Percentiles rank a stretch among this genome's conserved stretches.
Evolutionary conservation across 2,329 filamentous ascomycete species (phyloP).

Genomic region (Graphilbum ipis-grandicollis): DNA sequence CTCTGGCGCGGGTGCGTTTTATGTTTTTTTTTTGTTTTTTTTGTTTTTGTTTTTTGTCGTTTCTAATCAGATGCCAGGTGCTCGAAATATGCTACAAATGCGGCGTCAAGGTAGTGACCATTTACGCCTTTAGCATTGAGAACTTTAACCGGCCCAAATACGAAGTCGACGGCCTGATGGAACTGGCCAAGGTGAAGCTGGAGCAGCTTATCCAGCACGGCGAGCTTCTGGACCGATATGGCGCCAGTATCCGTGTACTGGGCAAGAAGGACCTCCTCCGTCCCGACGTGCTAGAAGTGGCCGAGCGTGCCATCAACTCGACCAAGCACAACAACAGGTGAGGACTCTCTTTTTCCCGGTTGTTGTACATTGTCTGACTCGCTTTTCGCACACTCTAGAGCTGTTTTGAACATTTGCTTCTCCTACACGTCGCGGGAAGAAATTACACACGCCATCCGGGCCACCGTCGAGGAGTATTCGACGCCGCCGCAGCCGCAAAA

Average conservation of each 20-base stretch:
- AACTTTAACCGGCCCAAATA: constrained; percentile 96
- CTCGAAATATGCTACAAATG: constrained; percentile 97
- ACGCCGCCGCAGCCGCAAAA: constrained; percentile 47
- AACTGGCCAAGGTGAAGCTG: constrained; percentile 90
- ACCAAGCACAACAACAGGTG: constrained; percentile 76
- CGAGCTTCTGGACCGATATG: constrained; percentile 82
- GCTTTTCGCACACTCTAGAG: constrained; percentile 16
- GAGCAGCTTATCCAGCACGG: constrained; percentile 85
- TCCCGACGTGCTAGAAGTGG: constrained; percentile 72
- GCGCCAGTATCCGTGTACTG: constrained; percentile 69
- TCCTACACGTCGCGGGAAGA: constrained; percentile 94
- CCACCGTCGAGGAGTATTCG: constrained; percentile 76
- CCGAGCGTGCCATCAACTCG: constrained; percentile 71
- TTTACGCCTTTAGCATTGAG: constrained; percentile 97
- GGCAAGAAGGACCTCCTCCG: constrained; percentile 73
- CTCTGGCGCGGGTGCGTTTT: constrained; percentile 58
- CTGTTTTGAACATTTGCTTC: constrained; percentile 81
- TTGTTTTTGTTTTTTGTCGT: too few species aligned
- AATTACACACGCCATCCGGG: constrained; percentile 76
- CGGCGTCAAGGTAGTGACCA: constrained; percentile 88
- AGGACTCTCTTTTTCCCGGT: background rate
- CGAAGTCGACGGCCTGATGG: constrained; percentile 93
- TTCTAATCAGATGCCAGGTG: too few species aligned
- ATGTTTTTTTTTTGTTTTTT: too few species aligned
- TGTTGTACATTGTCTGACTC: background rate